Conservation (phyloP, 345 rosid species). For the Gossypium turneri region DNA sequence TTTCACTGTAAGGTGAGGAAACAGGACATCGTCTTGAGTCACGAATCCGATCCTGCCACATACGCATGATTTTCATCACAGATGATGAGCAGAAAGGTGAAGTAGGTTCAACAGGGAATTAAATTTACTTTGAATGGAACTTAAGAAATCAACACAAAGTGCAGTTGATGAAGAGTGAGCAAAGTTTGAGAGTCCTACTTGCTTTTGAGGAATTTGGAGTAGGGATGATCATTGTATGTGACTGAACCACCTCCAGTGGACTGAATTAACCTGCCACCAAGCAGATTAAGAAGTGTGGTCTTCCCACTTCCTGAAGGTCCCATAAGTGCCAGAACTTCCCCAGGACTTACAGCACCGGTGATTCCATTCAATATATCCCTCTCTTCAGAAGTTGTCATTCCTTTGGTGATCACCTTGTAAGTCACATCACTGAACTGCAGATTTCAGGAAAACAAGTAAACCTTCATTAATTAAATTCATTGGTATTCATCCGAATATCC, state of each 20-base stretch:
- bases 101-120: no score
- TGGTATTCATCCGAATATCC: background rate
- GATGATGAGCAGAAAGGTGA: no score
- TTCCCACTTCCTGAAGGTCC: slow-evolving; percentile 99
- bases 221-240: slow-evolving; percentile 76
- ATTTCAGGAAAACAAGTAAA: background rate
- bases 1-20: slow-evolving; percentile 93
- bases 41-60: slow-evolving; percentile 89
- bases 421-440: slow-evolving; percentile 76
- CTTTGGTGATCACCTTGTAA: slow-evolving; percentile 72
- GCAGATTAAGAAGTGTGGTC: slow-evolving; percentile 75
- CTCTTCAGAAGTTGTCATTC: slow-evolving; percentile 48
- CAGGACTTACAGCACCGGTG: slow-evolving; percentile 70
- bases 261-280: slow-evolving; percentile 66
- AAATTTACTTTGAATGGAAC: background rate
- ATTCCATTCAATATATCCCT: slow-evolving; percentile 78
- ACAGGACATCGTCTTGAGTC: slow-evolving; percentile 91
- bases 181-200: slow-evolving; percentile 35
- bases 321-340: slow-evolving; percentile 96
- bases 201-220: slow-evolving; percentile 84
- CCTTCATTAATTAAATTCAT: background rate
- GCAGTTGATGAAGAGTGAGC: background rate
- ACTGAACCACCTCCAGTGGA: slow-evolving; percentile 51
- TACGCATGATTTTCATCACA: background rate
- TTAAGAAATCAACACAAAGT: background rate